These are phyloP conservation scores for Colletotrichum sp. DNA, from an alignment of 2,329 filamentous ascomycete species.

Conservation along the genomic window DNA sequence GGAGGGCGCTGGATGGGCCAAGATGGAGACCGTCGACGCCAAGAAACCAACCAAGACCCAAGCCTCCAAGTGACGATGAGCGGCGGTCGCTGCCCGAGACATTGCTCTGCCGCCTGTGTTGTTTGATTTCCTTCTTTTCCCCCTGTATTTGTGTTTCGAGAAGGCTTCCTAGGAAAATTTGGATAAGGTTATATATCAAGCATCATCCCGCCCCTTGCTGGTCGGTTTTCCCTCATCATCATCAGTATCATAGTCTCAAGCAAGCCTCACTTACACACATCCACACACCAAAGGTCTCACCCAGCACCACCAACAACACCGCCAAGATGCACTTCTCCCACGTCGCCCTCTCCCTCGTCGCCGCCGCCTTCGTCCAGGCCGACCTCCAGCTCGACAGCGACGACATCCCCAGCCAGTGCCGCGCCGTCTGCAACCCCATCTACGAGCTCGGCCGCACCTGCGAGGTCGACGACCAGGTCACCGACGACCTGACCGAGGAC, in stretches of 20 bases:
- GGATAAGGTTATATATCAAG: constrained; percentile 5
- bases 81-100: constrained; percentile 2
- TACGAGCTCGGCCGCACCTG: constrained; percentile 18
- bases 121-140: not conserved
- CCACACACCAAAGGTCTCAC: not conserved
- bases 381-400: constrained; percentile 22
- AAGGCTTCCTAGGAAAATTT: not conserved
- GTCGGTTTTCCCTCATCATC: not conserved
- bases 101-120: not conserved
- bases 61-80: constrained; percentile 19
- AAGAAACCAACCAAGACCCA: constrained; percentile 18
- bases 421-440: constrained; percentile 22
- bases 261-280: not conserved
- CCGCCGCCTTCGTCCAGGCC: constrained; percentile 16
- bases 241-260: not conserved
- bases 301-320: not conserved
- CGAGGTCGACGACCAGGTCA: constrained; percentile 26
- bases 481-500: constrained; percentile 36
- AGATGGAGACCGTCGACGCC: constrained; percentile 4
- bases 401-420: constrained; percentile 24
- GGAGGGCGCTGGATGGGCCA: not conserved
- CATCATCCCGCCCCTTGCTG: not conserved
- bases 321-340: constrained; percentile 22
- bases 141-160: not conserved
- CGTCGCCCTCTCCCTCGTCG: constrained; percentile 15